phyloP scores from a whole-genome alignment of 495 filamentous ascomycete species.

The Letharia columbiana region DNA sequence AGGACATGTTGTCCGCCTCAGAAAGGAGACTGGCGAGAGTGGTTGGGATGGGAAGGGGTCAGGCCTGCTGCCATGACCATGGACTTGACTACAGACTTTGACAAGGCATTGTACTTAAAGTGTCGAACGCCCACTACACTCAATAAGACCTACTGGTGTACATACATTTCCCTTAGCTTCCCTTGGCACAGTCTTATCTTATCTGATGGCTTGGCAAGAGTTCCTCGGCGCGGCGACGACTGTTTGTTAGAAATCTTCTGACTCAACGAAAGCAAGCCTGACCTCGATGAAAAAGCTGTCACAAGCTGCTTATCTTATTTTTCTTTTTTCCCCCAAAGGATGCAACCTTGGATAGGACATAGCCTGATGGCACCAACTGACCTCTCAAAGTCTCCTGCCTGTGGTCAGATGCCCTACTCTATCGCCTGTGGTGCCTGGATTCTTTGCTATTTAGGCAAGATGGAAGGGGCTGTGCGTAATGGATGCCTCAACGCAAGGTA shows the following conservation, averaged over 20 bases:
- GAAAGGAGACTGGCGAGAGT: background rate
- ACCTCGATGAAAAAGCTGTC: background rate
- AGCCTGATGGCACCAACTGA: background rate
- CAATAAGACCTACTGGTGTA: no score
- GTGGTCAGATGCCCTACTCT: slow-evolving; percentile 1
- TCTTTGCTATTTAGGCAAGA: background rate
- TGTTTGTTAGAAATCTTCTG: background rate
- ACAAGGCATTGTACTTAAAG: background rate
- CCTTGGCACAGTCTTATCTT: background rate
- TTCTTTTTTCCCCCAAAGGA: background rate
- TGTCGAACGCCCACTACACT: background rate
- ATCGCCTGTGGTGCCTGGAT: background rate
- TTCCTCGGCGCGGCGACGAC: background rate
- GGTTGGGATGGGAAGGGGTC: background rate
- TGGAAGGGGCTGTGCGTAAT: slow-evolving; percentile 1
- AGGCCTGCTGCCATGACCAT: background rate
- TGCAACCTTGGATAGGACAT: background rate
- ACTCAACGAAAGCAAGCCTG: background rate
- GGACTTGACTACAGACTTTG: background rate
- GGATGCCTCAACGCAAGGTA: background rate
- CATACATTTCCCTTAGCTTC: background rate
- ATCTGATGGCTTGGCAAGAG: background rate
- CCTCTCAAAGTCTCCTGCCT: background rate
- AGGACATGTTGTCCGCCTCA: slow-evolving; percentile 56
- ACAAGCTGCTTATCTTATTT: background rate